Conservation (phyloP, 345 rosid species). For the Triadica sebifera region DNA sequence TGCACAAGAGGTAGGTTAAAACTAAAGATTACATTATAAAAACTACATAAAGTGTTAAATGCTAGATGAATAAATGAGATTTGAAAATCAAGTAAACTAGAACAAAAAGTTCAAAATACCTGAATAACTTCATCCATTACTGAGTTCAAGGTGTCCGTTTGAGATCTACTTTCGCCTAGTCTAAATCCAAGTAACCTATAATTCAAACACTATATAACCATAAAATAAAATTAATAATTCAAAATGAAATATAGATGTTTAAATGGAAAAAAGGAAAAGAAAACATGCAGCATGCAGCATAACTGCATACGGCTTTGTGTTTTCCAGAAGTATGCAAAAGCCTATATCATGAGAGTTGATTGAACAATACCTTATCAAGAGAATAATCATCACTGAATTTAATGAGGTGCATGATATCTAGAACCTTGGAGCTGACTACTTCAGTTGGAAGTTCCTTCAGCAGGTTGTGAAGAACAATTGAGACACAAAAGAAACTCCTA, state of each 20-base stretch:
- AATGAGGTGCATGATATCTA: conserved; percentile 62
- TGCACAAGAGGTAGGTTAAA: neutral
- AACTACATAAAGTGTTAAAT: neutral
- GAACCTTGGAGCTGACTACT: conserved; percentile 54
- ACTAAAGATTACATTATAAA: conserved; percentile 2
- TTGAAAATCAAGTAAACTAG: conserved; percentile 15
- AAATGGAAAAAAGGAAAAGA: conserved; percentile 6
- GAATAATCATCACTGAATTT: conserved; percentile 65
- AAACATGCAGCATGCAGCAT: conserved; percentile 1
- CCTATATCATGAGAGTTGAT: neutral
- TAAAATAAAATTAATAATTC: conserved; percentile 7
- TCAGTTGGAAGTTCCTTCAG: conserved; percentile 76
- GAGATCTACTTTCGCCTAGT: conserved; percentile 54
- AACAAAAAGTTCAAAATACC: conserved; percentile 38
- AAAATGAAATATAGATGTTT: neutral
- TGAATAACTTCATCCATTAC: conserved; percentile 56
- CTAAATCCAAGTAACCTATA: conserved; percentile 84
- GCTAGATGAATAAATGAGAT: neutral
- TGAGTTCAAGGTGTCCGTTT: conserved; percentile 34
- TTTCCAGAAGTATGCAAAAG: neutral
- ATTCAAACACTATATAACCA: conserved; percentile 57
- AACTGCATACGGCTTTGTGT: neutral
- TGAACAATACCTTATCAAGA: conserved; percentile 58
- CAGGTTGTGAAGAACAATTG: conserved; percentile 72
- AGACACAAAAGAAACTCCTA: conserved; percentile 45